Percentiles rank a stretch among this genome's conserved stretches.
phyloP scores from a whole-genome alignment of 805 yeast genomes.

The Saturnispora sekii region DNA sequence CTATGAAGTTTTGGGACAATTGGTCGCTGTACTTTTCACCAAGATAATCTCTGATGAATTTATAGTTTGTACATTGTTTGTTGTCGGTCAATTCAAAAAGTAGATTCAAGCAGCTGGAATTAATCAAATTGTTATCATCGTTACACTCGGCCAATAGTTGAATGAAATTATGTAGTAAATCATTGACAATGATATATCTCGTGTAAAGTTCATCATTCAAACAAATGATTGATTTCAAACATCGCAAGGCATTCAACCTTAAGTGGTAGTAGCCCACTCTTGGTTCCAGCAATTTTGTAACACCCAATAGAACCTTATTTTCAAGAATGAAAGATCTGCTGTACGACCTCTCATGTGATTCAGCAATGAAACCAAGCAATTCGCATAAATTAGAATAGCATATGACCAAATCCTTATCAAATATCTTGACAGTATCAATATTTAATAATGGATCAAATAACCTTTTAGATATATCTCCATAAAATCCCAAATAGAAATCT shows the following conservation, averaged over 20 bases:
- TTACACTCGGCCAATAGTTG: conserved; percentile 38
- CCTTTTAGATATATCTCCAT: conserved; percentile 32
- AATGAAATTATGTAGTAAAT: conserved; percentile 42
- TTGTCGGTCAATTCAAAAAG: conserved; percentile 18
- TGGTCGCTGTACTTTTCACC: conserved; percentile 12
- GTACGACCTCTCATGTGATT: conserved; percentile 47
- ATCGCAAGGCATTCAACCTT: conserved; percentile 58
- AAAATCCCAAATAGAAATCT: conserved; percentile 48
- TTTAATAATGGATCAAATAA: conserved; percentile 23
- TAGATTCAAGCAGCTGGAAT: conserved; percentile 68
- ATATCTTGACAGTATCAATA: conserved; percentile 7
- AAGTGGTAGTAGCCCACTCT: conserved; percentile 37
- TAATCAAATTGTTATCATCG: conserved; percentile 50
- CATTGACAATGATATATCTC: conserved; percentile 44
- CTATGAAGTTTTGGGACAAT: conserved; percentile 16
- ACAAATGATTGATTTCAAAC: conserved; percentile 52
- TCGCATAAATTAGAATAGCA: conserved; percentile 45
- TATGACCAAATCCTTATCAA: neutral
- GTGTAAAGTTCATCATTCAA: conserved; percentile 56
- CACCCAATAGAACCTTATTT: conserved; percentile 46
- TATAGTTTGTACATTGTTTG: conserved; percentile 14
- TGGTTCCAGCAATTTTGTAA: conserved; percentile 38
- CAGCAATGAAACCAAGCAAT: conserved; percentile 54
- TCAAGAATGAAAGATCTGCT: conserved; percentile 58
- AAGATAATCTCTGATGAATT: conserved; percentile 17